Base-by-base conservation (phyloP, 495 filamentous ascomycete genomes). In the Penicillium subrubescens region DNA sequence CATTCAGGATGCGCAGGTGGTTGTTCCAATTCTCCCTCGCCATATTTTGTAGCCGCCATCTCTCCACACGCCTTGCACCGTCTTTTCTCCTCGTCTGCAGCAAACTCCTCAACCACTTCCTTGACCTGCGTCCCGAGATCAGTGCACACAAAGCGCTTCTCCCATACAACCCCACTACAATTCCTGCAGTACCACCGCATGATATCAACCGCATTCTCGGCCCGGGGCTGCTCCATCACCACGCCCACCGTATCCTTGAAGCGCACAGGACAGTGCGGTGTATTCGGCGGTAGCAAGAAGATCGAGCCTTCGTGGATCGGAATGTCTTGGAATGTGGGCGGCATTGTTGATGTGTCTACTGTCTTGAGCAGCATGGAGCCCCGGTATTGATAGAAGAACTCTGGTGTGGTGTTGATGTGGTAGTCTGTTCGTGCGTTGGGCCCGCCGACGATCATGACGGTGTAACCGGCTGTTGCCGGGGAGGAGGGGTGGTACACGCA, bases 111-210 rank as follows among this genome's bases (percentile, higher is more conserved):
- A 34, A 99, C 94, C 7, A 94, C 96, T 60, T 84, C 88, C 83
- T 97, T 99, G 62, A 99, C 93, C 84, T 99, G 95, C 46, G 92
- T 96, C n/a, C 95, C 95, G 57, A 99, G 75, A 77, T 99, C 90
- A 50, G 89, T 93, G 71, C 93, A 97, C 70, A 94, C 87, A 73
- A 99, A 99, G 7, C 83, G 78, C 43, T 88, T 89, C 81, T 98
- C 94, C 77, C 94, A 88, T 5, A 99, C 94, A 54, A 95, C 75
- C 62, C 84, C 82, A 17, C 79, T 76, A 72, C 93, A 96, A 11
- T 73, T 75, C 67, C 53, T 63, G 62, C 80, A 83, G 75, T 98
- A 99, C 95, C 95, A 99, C 27, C 94, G 82, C 82, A 99, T 87
- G 50, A 82, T 82, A 83, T 99, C 95, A 29, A 93, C 67, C 19